Base-by-base conservation (phyloP, 2,329 filamentous ascomycete genomes). In the Tolypocladium nubicola region DNA sequence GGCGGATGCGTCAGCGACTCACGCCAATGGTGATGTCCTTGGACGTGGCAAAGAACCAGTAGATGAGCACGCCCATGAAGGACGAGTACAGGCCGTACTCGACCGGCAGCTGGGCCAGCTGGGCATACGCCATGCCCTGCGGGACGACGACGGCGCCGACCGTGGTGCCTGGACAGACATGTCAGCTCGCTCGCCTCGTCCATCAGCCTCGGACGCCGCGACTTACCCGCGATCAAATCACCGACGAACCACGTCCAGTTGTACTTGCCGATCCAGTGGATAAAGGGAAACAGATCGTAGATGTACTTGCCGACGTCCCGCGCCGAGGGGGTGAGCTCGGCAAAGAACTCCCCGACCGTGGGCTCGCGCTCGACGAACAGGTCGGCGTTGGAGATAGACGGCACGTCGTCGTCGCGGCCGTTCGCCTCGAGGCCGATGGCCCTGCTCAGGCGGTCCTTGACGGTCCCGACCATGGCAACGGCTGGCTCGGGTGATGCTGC, bases 21-120 rank as follows among this genome's bases (percentile, higher is more conserved):
- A 88, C 85, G 43, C 90, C 90, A 62, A 95, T 94, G 21, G 90
- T 94, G 68, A 96, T 95, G 72, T 80, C 78, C 64, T 97, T 97
- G 30, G 92, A 97, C 0, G 93, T 97, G 43, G 92, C 93, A 68
- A 97, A 97, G 71, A 96, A 92, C 93, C 93, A 97, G 73, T 97
- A 97, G 64, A 96, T 79, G 61, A 96, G 72, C 23, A 97, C 92
- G 59, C 93, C 93, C 84, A 97, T 96, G 68, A 97, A 97, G 0
- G 92, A 96, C 1, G 93, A 92, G 64, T 75, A 75, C 21, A 81
- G 65, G 16, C 78, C 78, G 64, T 76, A 81, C 61, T 81, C 74
- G 33, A 77, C 72, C 4, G 71, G 69, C 53, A 81, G 72, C 58
- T 74, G 68, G 3, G 78, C 78, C 21, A 81, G 67, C 40, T 75